phyloP scores from a whole-genome alignment of 2,329 filamentous ascomycete species.

The Verticillium klebahnii region DNA sequence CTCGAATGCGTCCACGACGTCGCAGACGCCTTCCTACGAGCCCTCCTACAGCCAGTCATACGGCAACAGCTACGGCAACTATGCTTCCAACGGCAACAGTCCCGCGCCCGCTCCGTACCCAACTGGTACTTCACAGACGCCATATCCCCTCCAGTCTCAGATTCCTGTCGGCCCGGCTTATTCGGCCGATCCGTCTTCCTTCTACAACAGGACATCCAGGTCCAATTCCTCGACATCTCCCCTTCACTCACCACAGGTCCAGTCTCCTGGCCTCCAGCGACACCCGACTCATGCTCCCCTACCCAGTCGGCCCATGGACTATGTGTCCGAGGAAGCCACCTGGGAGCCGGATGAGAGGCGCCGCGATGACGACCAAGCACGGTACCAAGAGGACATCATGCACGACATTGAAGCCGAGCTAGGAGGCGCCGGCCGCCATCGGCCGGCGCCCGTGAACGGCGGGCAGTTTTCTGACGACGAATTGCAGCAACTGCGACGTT shows the following conservation, averaged over 20 bases:
- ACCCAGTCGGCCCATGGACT: constrained; percentile 47
- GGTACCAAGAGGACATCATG: constrained; percentile 47
- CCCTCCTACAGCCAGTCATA: constrained; percentile 19
- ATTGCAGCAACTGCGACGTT: constrained; percentile 40
- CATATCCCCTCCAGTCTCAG: constrained; percentile 47
- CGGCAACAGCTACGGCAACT: constrained; percentile 23
- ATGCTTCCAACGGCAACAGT: constrained; percentile 33
- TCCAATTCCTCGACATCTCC: constrained; percentile 48
- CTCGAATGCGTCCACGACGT: constrained; percentile 25
- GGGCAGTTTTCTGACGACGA: constrained; percentile 39
- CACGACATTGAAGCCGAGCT: constrained; percentile 55
- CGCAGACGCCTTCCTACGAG: constrained; percentile 27
- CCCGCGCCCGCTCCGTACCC: constrained; percentile 31
- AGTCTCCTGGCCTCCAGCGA: constrained; percentile 43
- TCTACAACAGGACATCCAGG: constrained; percentile 37
- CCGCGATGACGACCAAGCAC: constrained; percentile 29
- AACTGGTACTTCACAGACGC: constrained; percentile 33
- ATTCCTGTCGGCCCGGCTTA: constrained; percentile 51
- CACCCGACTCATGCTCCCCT: constrained; percentile 58
- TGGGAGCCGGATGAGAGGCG: constrained; percentile 31
- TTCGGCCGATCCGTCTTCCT: constrained; percentile 40
- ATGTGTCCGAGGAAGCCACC: constrained; percentile 34
- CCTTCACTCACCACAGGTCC: constrained; percentile 38
- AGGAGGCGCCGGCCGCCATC: constrained; percentile 31
- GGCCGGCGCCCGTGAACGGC: constrained; percentile 40